Evolutionary conservation across 2,329 filamentous ascomycete species (phyloP).

Genomic region (Colletotrichum sp.): DNA sequence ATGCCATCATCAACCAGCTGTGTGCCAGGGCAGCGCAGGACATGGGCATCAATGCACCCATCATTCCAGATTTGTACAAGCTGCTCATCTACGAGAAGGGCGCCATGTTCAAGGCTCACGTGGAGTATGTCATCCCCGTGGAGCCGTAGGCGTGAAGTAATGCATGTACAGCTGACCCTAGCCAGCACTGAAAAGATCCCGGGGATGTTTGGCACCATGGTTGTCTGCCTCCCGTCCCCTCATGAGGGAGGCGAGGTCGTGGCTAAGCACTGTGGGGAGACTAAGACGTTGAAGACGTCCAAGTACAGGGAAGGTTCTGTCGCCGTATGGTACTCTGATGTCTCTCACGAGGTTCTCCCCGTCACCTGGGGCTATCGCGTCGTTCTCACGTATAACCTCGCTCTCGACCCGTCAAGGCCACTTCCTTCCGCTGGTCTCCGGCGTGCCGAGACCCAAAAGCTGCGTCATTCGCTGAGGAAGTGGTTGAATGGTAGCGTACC

Average conservation of each 20-base stretch:
- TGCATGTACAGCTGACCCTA: background rate
- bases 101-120: constrained; percentile 52
- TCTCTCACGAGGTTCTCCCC: constrained; percentile 54
- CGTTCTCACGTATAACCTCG: constrained; percentile 59
- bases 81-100: constrained; percentile 55
- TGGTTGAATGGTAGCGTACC: constrained; percentile 26
- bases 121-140: constrained; percentile 32
- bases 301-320: constrained; percentile 21
- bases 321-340: constrained; percentile 54
- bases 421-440: constrained; percentile 25
- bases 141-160: background rate
- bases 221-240: constrained; percentile 50
- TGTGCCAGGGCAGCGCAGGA: constrained; percentile 26
- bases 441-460: background rate
- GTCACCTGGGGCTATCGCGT: constrained; percentile 52
- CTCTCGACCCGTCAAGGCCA: constrained; percentile 5
- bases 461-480: constrained; percentile 25
- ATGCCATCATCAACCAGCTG: constrained; percentile 24
- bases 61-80: constrained; percentile 46
- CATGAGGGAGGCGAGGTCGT: constrained; percentile 53
- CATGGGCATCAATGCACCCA: constrained; percentile 34
- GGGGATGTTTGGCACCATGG: constrained; percentile 55
- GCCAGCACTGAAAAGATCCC: constrained; percentile 48
- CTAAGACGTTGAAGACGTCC: constrained; percentile 34
- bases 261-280: constrained; percentile 36